Conservation (phyloP, 2,329 filamentous ascomycete genomes). For the Pyricularia grisea region DNA sequence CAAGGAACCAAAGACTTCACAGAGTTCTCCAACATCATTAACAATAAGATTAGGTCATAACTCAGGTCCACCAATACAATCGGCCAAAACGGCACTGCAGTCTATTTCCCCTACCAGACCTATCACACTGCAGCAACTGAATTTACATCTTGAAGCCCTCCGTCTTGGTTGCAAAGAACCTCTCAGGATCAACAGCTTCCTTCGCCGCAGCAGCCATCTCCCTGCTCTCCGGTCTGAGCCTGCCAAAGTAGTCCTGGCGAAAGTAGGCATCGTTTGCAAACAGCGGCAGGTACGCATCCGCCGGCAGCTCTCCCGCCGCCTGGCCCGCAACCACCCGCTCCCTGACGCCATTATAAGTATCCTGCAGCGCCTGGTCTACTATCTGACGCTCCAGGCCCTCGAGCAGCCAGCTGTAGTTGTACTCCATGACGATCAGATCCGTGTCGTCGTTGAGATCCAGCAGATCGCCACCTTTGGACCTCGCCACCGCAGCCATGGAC, state of each 20-base stretch:
- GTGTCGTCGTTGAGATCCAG: constrained; percentile 26
- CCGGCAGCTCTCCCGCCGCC: constrained; percentile 20
- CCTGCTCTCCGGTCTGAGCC: constrained; percentile 24
- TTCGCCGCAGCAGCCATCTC: constrained; percentile 24
- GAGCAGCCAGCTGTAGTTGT: constrained; percentile 29
- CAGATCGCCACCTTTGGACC: constrained; percentile 25
- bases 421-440: constrained; percentile 31
- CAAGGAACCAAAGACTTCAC: no score
- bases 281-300: constrained; percentile 26
- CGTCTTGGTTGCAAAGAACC: constrained; percentile 27
- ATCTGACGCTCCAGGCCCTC: constrained; percentile 15
- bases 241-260: constrained; percentile 30
- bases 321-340: constrained; percentile 20
- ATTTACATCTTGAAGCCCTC: constrained; percentile 28
- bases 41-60: no score
- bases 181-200: constrained; percentile 25
- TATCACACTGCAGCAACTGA: neutral
- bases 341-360: constrained; percentile 23
- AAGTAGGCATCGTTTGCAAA: constrained; percentile 34
- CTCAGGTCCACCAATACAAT: no score
- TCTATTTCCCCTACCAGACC: no score
- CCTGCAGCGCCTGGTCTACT: constrained; percentile 25
- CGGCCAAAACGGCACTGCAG: no score
- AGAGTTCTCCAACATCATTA: no score
- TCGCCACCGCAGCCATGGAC: constrained; percentile 20